Conservation (phyloP, 140 eudicot genomes). For the Bidens hawaiensis region DNA sequence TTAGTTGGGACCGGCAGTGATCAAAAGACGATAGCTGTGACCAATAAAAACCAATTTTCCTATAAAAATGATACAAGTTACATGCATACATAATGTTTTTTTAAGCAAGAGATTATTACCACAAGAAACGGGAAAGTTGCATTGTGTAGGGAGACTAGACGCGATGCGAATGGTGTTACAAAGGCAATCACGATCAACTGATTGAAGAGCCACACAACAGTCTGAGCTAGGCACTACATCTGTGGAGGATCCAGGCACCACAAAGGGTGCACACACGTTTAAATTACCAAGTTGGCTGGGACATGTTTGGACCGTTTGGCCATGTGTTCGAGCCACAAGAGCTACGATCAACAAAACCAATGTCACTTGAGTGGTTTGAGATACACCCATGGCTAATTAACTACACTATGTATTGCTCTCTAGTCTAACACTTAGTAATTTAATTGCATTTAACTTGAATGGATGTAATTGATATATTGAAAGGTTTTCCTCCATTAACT, state of each 20-base stretch:
- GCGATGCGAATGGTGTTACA: conserved; percentile 63
- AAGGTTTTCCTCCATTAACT: conserved; percentile 6
- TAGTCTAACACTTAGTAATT: neutral
- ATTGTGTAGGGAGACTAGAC: conserved; percentile 47
- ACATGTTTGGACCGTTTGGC: conserved; percentile 38
- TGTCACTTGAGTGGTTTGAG: conserved; percentile 1
- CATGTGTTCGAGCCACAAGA: conserved; percentile 35
- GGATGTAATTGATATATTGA: neutral
- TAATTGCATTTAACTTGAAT: neutral
- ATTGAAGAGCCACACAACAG: conserved; percentile 69
- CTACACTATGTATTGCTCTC: neutral
- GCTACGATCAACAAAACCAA: conserved; percentile 21
- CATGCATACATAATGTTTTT: neutral
- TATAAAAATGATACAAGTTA: neutral
- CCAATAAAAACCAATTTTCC: too few relatives aligned
- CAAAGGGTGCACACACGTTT: conserved; percentile 69
- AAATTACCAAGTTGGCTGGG: conserved; percentile 40
- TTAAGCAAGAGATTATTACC: conserved; percentile 7
- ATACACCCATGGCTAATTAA: conserved; percentile 9
- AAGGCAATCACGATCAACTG: conserved; percentile 59
- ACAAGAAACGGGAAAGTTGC: conserved; percentile 70
- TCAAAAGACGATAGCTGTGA: too few relatives aligned
- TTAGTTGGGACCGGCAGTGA: too few relatives aligned
- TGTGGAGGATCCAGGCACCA: conserved; percentile 49
- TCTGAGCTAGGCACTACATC: conserved; percentile 36